These are phyloP conservation scores for Balakata baccata DNA, from an alignment of 345 rosid genomes.

Conservation along the genomic window DNA sequence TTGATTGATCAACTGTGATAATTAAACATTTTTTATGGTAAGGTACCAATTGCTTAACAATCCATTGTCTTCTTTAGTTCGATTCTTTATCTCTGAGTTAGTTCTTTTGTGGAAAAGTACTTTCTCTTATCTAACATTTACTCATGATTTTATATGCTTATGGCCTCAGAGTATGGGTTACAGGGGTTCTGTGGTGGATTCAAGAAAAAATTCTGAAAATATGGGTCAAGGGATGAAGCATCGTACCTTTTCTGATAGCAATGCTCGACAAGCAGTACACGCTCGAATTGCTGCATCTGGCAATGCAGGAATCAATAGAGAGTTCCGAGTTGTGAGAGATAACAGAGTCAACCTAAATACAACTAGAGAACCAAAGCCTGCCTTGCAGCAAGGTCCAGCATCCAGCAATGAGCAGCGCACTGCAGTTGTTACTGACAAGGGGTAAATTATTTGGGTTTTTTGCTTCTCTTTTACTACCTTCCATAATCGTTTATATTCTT, in stretches of 20 bases:
- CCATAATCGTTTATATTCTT: background rate
- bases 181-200: conserved; percentile 35
- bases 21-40: too few species aligned
- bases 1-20: too few species aligned
- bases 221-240: conserved; percentile 28
- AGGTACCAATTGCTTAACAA: too few species aligned
- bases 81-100: too few species aligned
- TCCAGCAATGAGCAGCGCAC: conserved; percentile 32
- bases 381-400: conserved; percentile 29
- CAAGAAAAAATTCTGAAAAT: conserved; percentile 40
- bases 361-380: conserved; percentile 45
- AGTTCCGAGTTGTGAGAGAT: conserved; percentile 66
- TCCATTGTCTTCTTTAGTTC: too few species aligned
- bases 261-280: conserved; percentile 48
- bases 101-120: background rate
- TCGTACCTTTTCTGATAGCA: conserved; percentile 36
- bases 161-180: conserved; percentile 42
- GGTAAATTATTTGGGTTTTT: conserved; percentile 39
- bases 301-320: conserved; percentile 45
- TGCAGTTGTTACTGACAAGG: conserved; percentile 34
- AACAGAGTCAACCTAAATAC: conserved; percentile 52
- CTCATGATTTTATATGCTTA: conserved; percentile 22
- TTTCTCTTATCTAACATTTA: conserved; percentile 20
- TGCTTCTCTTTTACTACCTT: background rate
- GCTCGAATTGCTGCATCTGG: conserved; percentile 36